A percentile compares a stretch with the other conserved stretches of the same genome.
Evolutionary conservation across 306 rosid species (phyloP).

Genomic region (Cucurbita argyrosperma): DNA sequence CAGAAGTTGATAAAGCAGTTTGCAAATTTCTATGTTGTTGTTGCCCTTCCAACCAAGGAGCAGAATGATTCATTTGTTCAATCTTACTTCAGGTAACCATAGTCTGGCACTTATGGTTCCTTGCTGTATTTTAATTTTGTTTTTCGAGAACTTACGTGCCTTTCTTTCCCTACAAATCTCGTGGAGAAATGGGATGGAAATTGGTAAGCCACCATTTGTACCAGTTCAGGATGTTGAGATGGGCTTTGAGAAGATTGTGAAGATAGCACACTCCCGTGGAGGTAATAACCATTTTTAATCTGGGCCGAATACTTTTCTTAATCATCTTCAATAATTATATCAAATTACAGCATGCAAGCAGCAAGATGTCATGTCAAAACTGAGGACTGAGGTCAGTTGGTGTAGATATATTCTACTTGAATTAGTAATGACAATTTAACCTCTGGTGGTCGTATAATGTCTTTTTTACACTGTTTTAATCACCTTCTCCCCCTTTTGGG

Average conservation of each 20-base stretch:
- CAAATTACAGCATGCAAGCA: slow-evolving; percentile 59
- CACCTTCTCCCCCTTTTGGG: not conserved
- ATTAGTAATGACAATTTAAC: not conserved
- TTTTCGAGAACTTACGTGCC: not conserved
- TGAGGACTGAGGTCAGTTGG: slow-evolving; percentile 66
- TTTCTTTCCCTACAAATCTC: not conserved
- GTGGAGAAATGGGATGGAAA: slow-evolving; percentile 52
- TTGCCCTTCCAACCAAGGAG: slow-evolving; percentile 46
- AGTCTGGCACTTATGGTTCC: slow-evolving; percentile 3
- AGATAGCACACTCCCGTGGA: slow-evolving; percentile 80
- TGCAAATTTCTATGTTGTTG: slow-evolving; percentile 48
- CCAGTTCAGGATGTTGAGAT: slow-evolving; percentile 75
- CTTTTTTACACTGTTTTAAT: not conserved
- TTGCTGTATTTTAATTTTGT: not conserved
- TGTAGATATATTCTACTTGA: slow-evolving; percentile 8
- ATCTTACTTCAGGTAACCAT: slow-evolving; percentile 65
- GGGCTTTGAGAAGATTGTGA: slow-evolving; percentile 88
- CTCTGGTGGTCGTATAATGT: not conserved
- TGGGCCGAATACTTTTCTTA: not conserved
- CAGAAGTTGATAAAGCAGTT: slow-evolving; percentile 57
- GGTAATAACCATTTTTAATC: slow-evolving; percentile 27
- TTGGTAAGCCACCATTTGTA: slow-evolving; percentile 81
- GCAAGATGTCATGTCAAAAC: slow-evolving; percentile 41
- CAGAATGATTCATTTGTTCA: slow-evolving; percentile 46
- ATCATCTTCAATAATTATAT: slow-evolving; percentile 4